A percentile compares a stretch with the other conserved stretches of the same genome.
These are phyloP conservation scores for Lignosus rhinocerotis DNA, from an alignment of 1,284 basidiomycete genomes.

Conservation along the genomic window DNA sequence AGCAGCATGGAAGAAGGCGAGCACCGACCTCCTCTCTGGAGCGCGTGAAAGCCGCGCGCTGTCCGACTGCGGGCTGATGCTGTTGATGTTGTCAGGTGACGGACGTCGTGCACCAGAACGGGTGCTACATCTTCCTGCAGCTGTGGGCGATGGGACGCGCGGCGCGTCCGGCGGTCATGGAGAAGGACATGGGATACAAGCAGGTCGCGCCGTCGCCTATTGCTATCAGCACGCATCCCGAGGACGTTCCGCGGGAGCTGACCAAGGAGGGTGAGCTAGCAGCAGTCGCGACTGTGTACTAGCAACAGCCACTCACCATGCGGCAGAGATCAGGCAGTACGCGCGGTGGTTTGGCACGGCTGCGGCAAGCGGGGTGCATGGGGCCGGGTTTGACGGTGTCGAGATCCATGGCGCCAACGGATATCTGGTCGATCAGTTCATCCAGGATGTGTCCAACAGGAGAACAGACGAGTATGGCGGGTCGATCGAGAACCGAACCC, in stretches of 20 bases:
- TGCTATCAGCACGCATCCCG: background rate
- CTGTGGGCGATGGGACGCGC: constrained; percentile 44
- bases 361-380: constrained; percentile 26
- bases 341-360: constrained; percentile 24
- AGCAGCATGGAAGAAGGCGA: constrained; percentile 42
- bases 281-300: background rate
- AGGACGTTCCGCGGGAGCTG: background rate
- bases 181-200: background rate
- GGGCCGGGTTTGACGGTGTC: constrained; percentile 27
- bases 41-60: background rate
- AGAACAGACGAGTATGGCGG: constrained; percentile 62
- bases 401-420: constrained; percentile 38
- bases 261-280: constrained; percentile 1
- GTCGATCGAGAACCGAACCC: constrained; percentile 46
- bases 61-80: too few species aligned
- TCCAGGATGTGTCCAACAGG: constrained; percentile 42
- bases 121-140: constrained; percentile 41
- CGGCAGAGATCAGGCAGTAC: constrained; percentile 30
- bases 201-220: background rate
- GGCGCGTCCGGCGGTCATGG: background rate
- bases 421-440: constrained; percentile 40
- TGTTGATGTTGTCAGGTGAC: constrained; percentile 10
- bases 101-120: constrained; percentile 24
- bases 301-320: background rate
- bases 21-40: background rate